Evolutionary conservation across 768 basidiomycete genomes (phyloP).

Genomic region (Gautieria morchelliformis): DNA sequence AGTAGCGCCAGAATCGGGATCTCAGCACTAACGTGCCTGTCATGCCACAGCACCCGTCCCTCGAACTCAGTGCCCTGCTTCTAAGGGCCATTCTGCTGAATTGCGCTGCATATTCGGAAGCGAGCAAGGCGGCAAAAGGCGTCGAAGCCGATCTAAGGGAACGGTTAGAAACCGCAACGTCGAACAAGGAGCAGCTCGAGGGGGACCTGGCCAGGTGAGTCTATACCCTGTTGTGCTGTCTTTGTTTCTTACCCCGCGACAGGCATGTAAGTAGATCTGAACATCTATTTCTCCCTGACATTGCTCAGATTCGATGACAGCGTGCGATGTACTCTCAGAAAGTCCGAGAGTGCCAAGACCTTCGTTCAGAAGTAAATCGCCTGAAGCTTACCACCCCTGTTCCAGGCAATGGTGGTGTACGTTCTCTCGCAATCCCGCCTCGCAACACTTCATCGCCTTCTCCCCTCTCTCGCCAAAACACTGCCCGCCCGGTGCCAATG

Average conservation of each 20-base stretch:
- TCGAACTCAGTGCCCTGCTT: conserved; percentile 67
- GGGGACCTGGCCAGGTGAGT: conserved; percentile 64
- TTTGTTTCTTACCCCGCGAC: conserved; percentile 16
- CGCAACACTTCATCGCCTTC: background rate
- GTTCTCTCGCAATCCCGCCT: background rate
- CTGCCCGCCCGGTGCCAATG: conserved; percentile 26
- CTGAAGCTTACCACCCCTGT: conserved; percentile 28
- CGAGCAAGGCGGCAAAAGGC: conserved; percentile 54
- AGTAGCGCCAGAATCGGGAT: background rate
- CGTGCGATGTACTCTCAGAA: conserved; percentile 54
- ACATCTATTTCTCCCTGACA: background rate
- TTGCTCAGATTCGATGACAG: conserved; percentile 24
- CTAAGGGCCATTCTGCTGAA: conserved; percentile 78
- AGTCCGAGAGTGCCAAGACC: conserved; percentile 59
- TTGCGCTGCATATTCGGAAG: conserved; percentile 71
- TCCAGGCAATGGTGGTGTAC: background rate
- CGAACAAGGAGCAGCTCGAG: conserved; percentile 49
- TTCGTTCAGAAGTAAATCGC: conserved; percentile 57
- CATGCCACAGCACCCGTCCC: conserved; percentile 44
- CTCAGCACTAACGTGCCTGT: background rate
- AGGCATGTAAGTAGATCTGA: conserved; percentile 49
- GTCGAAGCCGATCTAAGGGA: conserved; percentile 52
- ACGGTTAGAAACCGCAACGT: conserved; percentile 58
- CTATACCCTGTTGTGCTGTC: conserved; percentile 14
- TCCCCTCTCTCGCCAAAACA: background rate